Percentiles rank a stretch among this genome's conserved stretches.
Evolutionary conservation across 2,329 filamentous ascomycete genomes (phyloP).

Genomic region (Oidium heveae): DNA sequence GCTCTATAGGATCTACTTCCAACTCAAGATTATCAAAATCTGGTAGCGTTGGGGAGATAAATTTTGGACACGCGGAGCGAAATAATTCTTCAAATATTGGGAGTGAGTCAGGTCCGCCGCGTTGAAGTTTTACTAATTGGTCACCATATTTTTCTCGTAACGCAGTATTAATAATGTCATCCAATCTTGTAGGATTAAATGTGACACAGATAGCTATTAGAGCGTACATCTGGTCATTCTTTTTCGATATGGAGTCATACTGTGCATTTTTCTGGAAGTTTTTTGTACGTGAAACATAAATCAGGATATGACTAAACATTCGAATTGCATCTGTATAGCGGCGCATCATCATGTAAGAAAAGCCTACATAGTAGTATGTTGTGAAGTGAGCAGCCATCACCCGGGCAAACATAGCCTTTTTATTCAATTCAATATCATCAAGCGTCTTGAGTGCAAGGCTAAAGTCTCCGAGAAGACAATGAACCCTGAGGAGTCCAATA

Average conservation of each 20-base stretch:
- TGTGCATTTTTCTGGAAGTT: conserved; percentile 99
- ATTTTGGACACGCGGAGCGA: conserved; percentile 93
- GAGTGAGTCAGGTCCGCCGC: conserved; percentile 80
- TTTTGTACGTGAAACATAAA: conserved; percentile 97
- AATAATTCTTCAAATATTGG: conserved; percentile 97
- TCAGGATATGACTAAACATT: conserved; percentile 99
- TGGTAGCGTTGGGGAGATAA: conserved; percentile 90
- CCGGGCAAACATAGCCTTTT: conserved; percentile 98
- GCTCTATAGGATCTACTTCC: conserved; percentile 92
- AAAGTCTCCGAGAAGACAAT: conserved; percentile 93
- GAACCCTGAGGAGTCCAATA: conserved; percentile 84
- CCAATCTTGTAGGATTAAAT: conserved; percentile 87
- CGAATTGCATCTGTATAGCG: conserved; percentile 97
- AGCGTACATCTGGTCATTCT: conserved; percentile 99
- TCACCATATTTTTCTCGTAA: conserved; percentile 98
- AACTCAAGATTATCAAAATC: conserved; percentile 93
- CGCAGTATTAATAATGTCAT: conserved; percentile 96
- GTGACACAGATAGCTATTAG: conserved; percentile 96
- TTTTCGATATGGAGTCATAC: conserved; percentile 98
- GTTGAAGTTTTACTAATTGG: conserved; percentile 89
- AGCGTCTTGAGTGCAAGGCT: conserved; percentile 95
- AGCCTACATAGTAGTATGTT: conserved; percentile 99
- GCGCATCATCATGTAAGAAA: conserved; percentile 99
- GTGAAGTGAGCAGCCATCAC: conserved; percentile 99
- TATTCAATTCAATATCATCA: conserved; percentile 98